Conservation (phyloP, 257 asterid species). For the Solanum commersonii region DNA sequence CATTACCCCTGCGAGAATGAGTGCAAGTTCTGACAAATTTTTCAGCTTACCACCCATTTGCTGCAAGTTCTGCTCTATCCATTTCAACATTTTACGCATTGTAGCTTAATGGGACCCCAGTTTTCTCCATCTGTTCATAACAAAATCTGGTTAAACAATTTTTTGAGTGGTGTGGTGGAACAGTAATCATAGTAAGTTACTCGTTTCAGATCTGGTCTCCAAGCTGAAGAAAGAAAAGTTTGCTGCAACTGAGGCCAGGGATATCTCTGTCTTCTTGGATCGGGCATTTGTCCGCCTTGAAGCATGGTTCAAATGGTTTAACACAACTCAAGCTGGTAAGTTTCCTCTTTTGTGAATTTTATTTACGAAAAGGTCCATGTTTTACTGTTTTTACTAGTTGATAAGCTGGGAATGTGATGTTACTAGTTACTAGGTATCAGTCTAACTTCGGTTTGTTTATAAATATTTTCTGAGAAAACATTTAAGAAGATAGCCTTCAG, state of each 20-base stretch:
- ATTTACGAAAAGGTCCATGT: not conserved
- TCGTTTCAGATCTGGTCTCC: slow-evolving; percentile 53
- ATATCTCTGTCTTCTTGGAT: slow-evolving; percentile 52
- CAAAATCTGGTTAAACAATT: not conserved
- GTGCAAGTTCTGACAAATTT: not conserved
- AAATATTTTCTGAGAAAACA: not conserved
- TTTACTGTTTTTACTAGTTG: not conserved
- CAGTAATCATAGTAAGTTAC: not conserved
- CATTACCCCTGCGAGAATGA: not conserved
- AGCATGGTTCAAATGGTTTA: slow-evolving; percentile 94
- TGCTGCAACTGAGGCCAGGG: slow-evolving; percentile 43
- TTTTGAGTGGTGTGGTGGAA: not conserved
- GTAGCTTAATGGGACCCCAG: not conserved
- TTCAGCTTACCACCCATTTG: not conserved
- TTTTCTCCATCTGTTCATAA: not conserved
- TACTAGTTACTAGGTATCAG: not conserved
- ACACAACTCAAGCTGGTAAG: slow-evolving; percentile 83
- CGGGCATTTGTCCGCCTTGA: slow-evolving; percentile 80
- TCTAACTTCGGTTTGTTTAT: not conserved
- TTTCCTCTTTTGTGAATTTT: not conserved
- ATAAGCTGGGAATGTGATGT: not conserved
- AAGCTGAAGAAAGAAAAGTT: slow-evolving; percentile 58
- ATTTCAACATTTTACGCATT: not conserved
- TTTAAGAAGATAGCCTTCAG: not conserved
- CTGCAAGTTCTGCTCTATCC: not conserved